Base-by-base conservation (phyloP, 805 yeast species). In the Starmerella apicola region DNA sequence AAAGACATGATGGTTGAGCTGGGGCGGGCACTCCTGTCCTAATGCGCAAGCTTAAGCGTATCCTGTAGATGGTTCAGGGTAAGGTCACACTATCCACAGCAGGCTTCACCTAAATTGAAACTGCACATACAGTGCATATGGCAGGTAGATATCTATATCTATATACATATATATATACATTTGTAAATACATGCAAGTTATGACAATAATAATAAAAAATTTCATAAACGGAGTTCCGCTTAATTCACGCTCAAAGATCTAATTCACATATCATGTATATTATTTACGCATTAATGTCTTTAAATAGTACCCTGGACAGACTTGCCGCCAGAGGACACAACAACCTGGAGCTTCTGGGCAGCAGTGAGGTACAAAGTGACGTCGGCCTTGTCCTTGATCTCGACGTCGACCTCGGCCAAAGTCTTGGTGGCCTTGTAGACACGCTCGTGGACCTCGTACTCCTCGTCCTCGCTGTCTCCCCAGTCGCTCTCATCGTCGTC, bases 401-500 rank as follows among this genome's bases (percentile, higher is more conserved):
- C 74, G 46, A 86, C 67, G 37, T 78, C 79, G 51, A 85, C 66
- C 58, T 81, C 82, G 49, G 85, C 94, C 54, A 91, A 70, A 54
- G 74, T 71, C 38, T 74, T 70, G 49, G 84, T 83, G 48, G 85
- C 73, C 56, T 72, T 72, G 67, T 75, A 76, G 34, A 75, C 76
- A 49, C 79, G 79, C 65, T 76, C 81, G 63, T 76, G 78, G 49
- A 74, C 65, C 57, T 83, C 70, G 63, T 86, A 95, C 50, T 95
- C 95, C 67, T 86, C 96, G 53, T 84, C 95, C 45, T 63, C 68
- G 45, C 60, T 64, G 29, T 68, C 72, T 27, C 67, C 63, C 63
- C 69, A 66, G 55, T 67, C 71, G 39, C 62, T 60, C 52, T 65
- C 70, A 39, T 66, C 71, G 26, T 67, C 72, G 20, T 77, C 49